Base-by-base conservation (phyloP, 768 basidiomycete species). In the Panus rudis region DNA sequence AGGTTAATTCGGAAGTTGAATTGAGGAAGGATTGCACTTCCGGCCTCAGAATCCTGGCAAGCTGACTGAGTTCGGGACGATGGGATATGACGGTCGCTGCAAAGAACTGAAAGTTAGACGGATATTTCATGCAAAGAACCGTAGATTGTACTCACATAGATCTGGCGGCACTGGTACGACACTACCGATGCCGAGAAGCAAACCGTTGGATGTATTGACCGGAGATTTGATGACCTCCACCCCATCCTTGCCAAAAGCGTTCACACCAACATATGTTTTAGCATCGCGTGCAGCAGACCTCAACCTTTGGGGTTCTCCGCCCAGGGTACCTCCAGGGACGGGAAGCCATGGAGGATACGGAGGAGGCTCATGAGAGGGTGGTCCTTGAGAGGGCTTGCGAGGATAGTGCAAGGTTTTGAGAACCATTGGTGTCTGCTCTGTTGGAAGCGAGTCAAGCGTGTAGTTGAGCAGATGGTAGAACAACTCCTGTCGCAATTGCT, bases 381-480 rank as follows among this genome's bases (percentile, higher is more conserved):
- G 71, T 37, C 81, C 74, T 8, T 14, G 6, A n/a, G 72, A 52
- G 3, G 68, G 65, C 28, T 63, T 63, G 22, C 70, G 73, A n/a
- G 90, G 89, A 57, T 71, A 92, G 55, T 81, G 81, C 4, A 91
- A 67, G 2, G 89, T 91, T 48, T 72, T 49, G 50, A 75, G 70
- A 8, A 69, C 66, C 31, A 65, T 52, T 17, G 64, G 52, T 8
- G 67, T 56, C 23, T 73, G 62, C 3, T 65, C 53, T 4, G 70
- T 63, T 22, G 78, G 69, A 13, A 70, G 45, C 20, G 61, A 53
- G 16, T 71, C 53, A 23, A 96, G 58, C 5, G 85, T 78, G 60
- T 79, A 79, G 62, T 98, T 96, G 52, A 98, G 71, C 34, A 97
- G 64, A 62, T 98, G 96, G 60, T 98, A 98, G 56, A 97, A 82